phyloP scores from a whole-genome alignment of 805 yeast species.

The Candida koratica region DNA sequence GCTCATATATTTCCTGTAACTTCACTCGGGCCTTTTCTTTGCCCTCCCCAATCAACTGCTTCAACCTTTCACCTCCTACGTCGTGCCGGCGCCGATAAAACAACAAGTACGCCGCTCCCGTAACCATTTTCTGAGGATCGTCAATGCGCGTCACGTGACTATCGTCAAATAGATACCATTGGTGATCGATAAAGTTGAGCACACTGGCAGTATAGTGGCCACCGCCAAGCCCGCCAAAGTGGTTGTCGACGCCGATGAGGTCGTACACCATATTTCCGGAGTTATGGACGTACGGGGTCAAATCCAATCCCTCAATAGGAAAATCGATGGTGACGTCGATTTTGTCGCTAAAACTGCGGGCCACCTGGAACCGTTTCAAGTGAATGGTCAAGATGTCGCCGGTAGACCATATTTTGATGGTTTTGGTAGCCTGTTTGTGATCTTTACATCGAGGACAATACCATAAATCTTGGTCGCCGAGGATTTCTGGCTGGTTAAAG shows the following conservation, averaged over 20 bases:
- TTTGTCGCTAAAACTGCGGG: slow-evolving; percentile 82
- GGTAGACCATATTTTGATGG: slow-evolving; percentile 87
- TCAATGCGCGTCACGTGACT: slow-evolving; percentile 60
- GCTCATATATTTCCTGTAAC: slow-evolving; percentile 11
- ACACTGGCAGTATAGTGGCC: slow-evolving; percentile 95
- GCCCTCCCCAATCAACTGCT: slow-evolving; percentile 39
- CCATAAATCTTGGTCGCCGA: slow-evolving; percentile 90
- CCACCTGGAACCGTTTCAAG: slow-evolving; percentile 83
- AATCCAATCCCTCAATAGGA: slow-evolving; percentile 79
- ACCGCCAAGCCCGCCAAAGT: slow-evolving; percentile 94
- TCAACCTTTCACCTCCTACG: slow-evolving; percentile 48
- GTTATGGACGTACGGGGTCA: slow-evolving; percentile 52
- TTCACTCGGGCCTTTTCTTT: slow-evolving; percentile 16
- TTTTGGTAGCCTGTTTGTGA: slow-evolving; percentile 86
- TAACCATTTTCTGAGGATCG: slow-evolving; percentile 56
- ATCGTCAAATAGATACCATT: slow-evolving; percentile 92
- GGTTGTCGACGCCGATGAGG: slow-evolving; percentile 89
- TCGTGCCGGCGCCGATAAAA: slow-evolving; percentile 64
- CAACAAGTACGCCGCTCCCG: slow-evolving; percentile 80
- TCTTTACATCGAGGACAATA: slow-evolving; percentile 87
- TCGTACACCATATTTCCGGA: slow-evolving; percentile 58
- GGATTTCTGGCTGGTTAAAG: slow-evolving; percentile 77
- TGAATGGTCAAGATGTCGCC: slow-evolving; percentile 91
- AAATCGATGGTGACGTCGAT: slow-evolving; percentile 81
- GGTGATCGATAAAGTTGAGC: slow-evolving; percentile 66